Evolutionary conservation across 2,329 filamentous ascomycete genomes (phyloP), one percentile per base, ranked within the genome.

Genomic region (Pochonia chlamydosporia): DNA sequence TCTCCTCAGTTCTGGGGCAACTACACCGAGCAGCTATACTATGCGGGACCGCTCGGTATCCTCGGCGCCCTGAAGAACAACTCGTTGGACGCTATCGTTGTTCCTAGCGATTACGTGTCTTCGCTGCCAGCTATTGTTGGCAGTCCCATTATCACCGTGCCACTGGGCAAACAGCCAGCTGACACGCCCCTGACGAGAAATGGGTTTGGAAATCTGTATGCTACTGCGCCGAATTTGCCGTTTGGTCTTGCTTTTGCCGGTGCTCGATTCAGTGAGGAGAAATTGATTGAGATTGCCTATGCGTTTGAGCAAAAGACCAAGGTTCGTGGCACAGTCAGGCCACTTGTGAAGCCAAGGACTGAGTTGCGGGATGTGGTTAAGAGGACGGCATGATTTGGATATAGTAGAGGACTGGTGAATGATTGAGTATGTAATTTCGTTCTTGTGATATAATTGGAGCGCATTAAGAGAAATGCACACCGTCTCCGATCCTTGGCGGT

Each of bases 231-330:
- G 0, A 76, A 78, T 21, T 60, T 81, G 21, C 72, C 72, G 75
- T 84, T 85, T 56, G 83, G 83, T 0, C 61, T 87, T 20, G 71
- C 70, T 11, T 87, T 87, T 56, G 65, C 85, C 43, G 84, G 82
- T 0, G 59, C 60, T 2, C 70, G 70, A 40, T 87, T 78, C 66
- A 75, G 70, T 30, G 83, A 87, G 60, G 76, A 75, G 49, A 71
- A 63, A 14, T 58, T 87, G 50, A 78, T 87, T 48, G 78, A 78
- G 2, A 73, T 81, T 59, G 84, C 82, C 7, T 87, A 84, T 68
- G 82, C 81, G 2, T 86, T 79, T 62, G 84, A 88, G 67, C 81
- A 85, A 65, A 66, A 71, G 54, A 84, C 65, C 1, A 43, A 53
- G 26, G 56, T 57, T 3, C 55, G 65, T 13, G 43, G 56, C 7